Evolutionary conservation across 2,329 filamentous ascomycete genomes (phyloP), one percentile per base, ranked within the genome.

Genomic region (Neonectria coccinea): DNA sequence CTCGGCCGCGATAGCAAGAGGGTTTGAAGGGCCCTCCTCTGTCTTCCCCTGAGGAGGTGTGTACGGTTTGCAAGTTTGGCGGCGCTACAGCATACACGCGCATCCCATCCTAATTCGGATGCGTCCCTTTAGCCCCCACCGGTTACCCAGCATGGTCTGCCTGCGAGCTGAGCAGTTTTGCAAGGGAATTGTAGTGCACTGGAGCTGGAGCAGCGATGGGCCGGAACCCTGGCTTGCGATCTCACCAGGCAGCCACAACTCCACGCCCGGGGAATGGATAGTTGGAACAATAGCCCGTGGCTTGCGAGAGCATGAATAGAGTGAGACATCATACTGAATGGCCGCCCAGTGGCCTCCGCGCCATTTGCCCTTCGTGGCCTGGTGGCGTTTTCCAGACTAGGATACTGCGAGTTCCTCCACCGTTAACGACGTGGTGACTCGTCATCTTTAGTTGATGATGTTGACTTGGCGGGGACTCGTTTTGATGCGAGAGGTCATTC

Each of bases 41-140:
- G 10, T 20, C 48, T 14, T 33, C n/a, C 11, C 18, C n/a, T 33
- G 3, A 20, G 9, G 10, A 33, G 10, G 27, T 18, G 27, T 12
- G n/a, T 33, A 42, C 39, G 22, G 27, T 16, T 48, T 29, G 45
- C 14, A 27, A 31, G 36, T 16, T n/a, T 27, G 8, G 4, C 10
- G 27, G 14, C 20, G 48, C n/a, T 42, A 16, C 25, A 25, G 25
- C 25, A 25, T 25, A 25, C 27, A 33, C 47, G 25, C 16, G 16
- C 31, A 33, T 51, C 27, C 6, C 29, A 10, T 36, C 48, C 48
- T 9, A 33, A 51, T 36, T 51, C 10, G 48, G 48, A 51, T 14
- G 47, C 47, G 11, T 50, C 27, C n/a, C 29, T 33, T 50, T 33
- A 31, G 48, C 44, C 44, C 48, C 48, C 48, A 51, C 48, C 27